phyloP scores from a whole-genome alignment of 148 eudicot species.

The Persicaria tinctoria region DNA sequence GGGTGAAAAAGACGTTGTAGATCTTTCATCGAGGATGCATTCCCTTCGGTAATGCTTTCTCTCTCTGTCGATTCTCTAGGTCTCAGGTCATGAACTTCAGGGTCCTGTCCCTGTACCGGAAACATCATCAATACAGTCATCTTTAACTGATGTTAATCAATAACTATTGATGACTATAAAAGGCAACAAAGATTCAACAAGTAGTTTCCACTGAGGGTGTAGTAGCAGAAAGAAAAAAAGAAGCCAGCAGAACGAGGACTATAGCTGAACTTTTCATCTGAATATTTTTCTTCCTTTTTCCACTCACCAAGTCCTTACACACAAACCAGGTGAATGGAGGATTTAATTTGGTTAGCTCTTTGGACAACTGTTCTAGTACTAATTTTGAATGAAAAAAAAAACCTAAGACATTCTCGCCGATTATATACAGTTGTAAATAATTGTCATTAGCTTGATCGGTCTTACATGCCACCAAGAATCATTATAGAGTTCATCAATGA shows the following conservation, averaged over 20 bases:
- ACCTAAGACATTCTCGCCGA: not conserved
- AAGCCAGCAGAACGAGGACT: not conserved
- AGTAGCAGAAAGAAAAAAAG: not conserved
- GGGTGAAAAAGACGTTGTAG: conserved; percentile 7
- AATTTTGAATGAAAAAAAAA: not conserved
- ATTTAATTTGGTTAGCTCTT: not conserved
- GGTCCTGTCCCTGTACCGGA: not conserved
- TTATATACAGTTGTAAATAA: not conserved
- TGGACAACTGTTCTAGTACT: not conserved
- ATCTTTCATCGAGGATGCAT: not conserved
- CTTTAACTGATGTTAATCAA: not conserved
- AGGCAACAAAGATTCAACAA: not conserved
- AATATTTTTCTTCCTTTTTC: not conserved
- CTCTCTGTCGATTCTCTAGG: not conserved
- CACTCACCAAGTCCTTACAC: not conserved
- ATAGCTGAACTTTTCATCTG: not conserved
- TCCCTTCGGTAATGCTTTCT: conserved; percentile 2
- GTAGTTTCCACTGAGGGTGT: not conserved
- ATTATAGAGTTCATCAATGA: not conserved
- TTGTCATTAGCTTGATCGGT: not conserved
- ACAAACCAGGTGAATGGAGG: not conserved
- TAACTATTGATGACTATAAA: not conserved
- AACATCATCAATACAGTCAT: conserved; percentile 3
- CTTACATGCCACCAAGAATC: not conserved
- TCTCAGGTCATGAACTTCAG: not conserved